phyloP scores from a whole-genome alignment of 2,329 filamentous ascomycete species.

The Sphaerulina vaccinii region DNA sequence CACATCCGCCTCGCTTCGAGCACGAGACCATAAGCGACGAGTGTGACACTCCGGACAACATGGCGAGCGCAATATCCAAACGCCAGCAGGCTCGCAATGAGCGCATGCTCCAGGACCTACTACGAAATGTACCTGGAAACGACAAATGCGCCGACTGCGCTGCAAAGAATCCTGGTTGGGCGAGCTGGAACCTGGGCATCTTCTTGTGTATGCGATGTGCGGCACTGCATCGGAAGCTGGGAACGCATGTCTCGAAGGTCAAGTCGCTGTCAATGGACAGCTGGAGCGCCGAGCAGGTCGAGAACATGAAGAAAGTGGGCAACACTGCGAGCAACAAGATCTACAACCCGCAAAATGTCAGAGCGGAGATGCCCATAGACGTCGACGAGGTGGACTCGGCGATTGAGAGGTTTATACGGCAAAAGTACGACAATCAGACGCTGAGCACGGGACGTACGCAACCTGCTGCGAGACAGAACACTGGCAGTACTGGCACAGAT shows the following conservation, averaged over 20 bases:
- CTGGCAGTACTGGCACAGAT: constrained; percentile 53
- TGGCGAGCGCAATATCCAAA: constrained; percentile 81
- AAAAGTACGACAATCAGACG: constrained; percentile 78
- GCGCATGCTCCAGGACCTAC: constrained; percentile 82
- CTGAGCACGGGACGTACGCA: constrained; percentile 33
- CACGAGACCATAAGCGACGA: constrained; percentile 2
- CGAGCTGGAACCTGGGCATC: constrained; percentile 96
- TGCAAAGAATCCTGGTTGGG: constrained; percentile 91
- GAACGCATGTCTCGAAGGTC: constrained; percentile 97
- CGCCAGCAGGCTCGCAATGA: constrained; percentile 98
- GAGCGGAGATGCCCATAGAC: constrained; percentile 82
- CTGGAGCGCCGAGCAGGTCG: constrained; percentile 93
- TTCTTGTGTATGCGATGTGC: constrained; percentile 99
- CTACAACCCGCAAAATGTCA: constrained; percentile 83
- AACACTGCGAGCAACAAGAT: constrained; percentile 82
- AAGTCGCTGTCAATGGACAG: constrained; percentile 99
- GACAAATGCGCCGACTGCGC: constrained; percentile 91
- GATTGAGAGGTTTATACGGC: constrained; percentile 92
- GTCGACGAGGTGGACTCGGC: constrained; percentile 88
- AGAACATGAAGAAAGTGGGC: constrained; percentile 94
- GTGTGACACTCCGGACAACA: constrained; percentile 38
- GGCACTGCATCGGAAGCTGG: constrained; percentile 89
- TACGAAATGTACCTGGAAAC: constrained; percentile 82
- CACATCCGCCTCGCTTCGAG: constrained; percentile 8
- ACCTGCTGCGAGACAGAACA: constrained; percentile 50